phyloP scores from a whole-genome alignment of 345 rosid genomes.

The Anacardium occidentale region DNA sequence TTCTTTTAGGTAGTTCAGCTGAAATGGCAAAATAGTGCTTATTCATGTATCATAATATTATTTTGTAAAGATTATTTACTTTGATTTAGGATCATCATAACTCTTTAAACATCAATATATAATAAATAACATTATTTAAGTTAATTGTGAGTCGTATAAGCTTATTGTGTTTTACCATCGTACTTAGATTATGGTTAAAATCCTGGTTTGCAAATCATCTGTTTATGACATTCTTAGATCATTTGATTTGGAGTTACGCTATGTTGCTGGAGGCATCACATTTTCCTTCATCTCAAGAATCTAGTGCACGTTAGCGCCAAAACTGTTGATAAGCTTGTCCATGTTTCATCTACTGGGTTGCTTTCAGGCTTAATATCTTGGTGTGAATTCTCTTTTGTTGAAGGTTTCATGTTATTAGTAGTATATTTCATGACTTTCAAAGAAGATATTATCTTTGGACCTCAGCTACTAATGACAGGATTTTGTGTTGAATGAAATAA shows the following conservation, averaged over 20 bases:
- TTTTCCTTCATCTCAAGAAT: too few species aligned
- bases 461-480: not conserved
- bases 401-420: too few species aligned
- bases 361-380: too few species aligned
- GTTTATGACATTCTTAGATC: not conserved
- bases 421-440: too few species aligned
- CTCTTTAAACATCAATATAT: constrained; percentile 1
- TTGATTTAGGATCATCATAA: constrained; percentile 11
- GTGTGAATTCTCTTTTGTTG: too few species aligned
- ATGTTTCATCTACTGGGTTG: too few species aligned
- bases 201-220: not conserved
- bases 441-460: too few species aligned
- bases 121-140: not conserved
- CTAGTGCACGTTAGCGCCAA: too few species aligned
- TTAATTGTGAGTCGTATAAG: not conserved
- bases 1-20: not conserved
- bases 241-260: not conserved
- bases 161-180: not conserved
- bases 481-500: not conserved
- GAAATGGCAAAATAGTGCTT: not conserved
- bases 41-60: constrained; percentile 5
- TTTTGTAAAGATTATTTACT: constrained; percentile 15
- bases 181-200: not conserved
- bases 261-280: not conserved
- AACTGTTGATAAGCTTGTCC: too few species aligned